phyloP scores from a whole-genome alignment of 495 filamentous ascomycete species.

The Penicillium canescens region DNA sequence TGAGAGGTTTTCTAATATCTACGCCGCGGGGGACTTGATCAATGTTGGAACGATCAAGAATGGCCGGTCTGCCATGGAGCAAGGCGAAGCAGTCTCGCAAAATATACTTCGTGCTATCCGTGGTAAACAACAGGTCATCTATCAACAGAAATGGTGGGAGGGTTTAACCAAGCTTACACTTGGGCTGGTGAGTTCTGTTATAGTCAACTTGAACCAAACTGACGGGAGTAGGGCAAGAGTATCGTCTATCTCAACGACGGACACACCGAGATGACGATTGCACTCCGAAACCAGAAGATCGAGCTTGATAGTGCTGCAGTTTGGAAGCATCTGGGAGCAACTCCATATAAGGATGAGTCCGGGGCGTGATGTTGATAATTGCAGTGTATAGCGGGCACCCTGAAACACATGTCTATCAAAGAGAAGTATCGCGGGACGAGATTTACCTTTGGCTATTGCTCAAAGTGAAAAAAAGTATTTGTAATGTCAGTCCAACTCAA shows the following conservation, averaged over 20 bases:
- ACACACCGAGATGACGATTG: constrained; percentile 8
- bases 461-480: too few species aligned
- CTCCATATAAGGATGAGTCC: constrained; percentile 9
- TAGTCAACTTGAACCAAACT: background rate
- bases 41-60: too few species aligned
- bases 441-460: too few species aligned
- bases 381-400: too few species aligned
- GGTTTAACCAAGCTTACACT: constrained; percentile 25
- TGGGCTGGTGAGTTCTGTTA: constrained; percentile 11
- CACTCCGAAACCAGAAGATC: background rate
- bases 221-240: constrained; percentile 5
- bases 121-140: constrained; percentile 9
- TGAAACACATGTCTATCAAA: too few species aligned
- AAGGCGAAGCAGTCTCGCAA: too few species aligned
- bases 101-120: constrained; percentile 47
- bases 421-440: too few species aligned
- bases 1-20: too few species aligned
- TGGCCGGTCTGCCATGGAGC: too few species aligned
- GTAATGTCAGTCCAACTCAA: too few species aligned
- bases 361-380: background rate
- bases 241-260: constrained; percentile 14
- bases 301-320: constrained; percentile 14
- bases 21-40: too few species aligned
- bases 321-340: constrained; percentile 18
- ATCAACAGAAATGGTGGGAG: constrained; percentile 22